Base-by-base conservation (phyloP, 1,284 basidiomycete species). In the Cronartium ribicola region DNA sequence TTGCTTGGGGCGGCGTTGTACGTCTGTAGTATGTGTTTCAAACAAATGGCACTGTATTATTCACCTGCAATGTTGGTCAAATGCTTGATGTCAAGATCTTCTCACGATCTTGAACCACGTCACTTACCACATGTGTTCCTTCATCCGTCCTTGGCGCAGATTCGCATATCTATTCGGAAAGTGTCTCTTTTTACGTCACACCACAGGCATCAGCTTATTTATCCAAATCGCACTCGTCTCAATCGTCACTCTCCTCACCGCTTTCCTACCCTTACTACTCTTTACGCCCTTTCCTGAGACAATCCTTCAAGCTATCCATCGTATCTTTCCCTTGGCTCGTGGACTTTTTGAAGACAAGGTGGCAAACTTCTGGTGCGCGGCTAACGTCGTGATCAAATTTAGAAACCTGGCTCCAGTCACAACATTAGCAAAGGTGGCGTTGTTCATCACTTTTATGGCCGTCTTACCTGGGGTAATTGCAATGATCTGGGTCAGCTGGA, bases 341-440 rank as follows among this genome's bases (percentile, higher is more conserved):
- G 93, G 94, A 7, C 84, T 97, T 5, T 96, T 96, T 79, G 94
- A 97, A 81, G 94, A 96, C 83, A 96, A 96, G 80, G 94, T 97
- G 29, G 91, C 93, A 61, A 97, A 96, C 80, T 90, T 95, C 79
- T 97, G 94, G 83, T 96, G 92, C 80, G 90, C 91, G 29, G 87
- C 88, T n/a, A 91, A 94, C 79, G 88, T 92, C n/a, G 80, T 89
- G 10, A 81, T 94, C 81, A 94, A 94, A 81, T 92, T 92, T 88
- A 87, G 86, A 60, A 80, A 76, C 10, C 66, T 80, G 22, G 77
- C 78, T 37, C 71, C 69, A 29, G 73, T 77, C 14, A 29, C 76
- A n/a, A 74, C 73, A 10, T 76, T 83, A 51, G 81, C 80, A 20
- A 78, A 80, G 75, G 63, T 84, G 37, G 82, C 83, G 22, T 77